Base-by-base conservation (phyloP, 140 eudicot genomes). In the Flaveria floridana region DNA sequence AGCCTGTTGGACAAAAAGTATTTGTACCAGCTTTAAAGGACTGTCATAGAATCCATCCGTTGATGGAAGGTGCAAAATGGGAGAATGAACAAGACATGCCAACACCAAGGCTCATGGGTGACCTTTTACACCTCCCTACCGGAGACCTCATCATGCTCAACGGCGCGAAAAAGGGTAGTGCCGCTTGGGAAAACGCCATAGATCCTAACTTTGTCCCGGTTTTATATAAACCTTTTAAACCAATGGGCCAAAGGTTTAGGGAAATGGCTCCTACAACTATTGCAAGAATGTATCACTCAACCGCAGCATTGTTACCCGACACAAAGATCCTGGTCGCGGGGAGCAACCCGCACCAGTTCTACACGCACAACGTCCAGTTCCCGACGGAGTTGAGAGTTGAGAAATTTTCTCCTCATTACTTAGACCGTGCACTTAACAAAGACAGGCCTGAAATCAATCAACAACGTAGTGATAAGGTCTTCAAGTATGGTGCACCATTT, bases 201-300 rank as follows among this genome's bases (percentile, higher is more conserved):
- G 78, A 72, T 0, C 92, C 96, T 0, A 92, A 87, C 78, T 68
- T 87, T 0, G 73, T 82, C 0, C 98, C 98, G 0, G 28, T 83
- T 9, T 39, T 91, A 85, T 12, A 67, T 69, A 50, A 50, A 13
- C 91, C 88, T 0, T 10, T 68, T 0, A 84, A 89, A 47, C 58
- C 65, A 0, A 75, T 44, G 42, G 93, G 89, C 0, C 56, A 82
- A 3, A 63, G 97, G 52, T 91, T 86, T 47, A 76, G 52, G 51
- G 82, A 77, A 30, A 20, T 91, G 12, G 20, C n/a, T 6, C 79
- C 92, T 1, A 72, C 91, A 3, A 28, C n/a, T 1, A 86, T 88
- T 10, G 85, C 97, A 0, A 65, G 97, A 7, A 85, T 91, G 93
- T 88, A 88, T 78, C 97, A 91, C 70, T 91, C 96, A 0, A 11